Evolutionary conservation across 495 filamentous ascomycete species (phyloP).

Genomic region (Daldinia decipiens): DNA sequence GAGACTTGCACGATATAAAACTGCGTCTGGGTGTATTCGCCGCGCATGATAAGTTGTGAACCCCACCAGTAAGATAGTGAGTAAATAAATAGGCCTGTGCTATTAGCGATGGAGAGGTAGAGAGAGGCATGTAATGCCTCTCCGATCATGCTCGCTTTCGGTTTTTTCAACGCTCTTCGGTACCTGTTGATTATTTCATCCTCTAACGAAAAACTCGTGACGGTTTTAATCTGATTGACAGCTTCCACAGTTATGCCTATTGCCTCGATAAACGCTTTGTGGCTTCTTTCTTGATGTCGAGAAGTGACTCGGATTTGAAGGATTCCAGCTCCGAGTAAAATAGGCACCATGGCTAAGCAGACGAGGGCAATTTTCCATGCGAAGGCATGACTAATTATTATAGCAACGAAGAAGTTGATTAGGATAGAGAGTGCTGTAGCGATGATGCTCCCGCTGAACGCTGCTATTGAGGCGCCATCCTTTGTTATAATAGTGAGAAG

Average conservation of each 20-base stretch:
- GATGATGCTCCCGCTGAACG: constrained; percentile 51
- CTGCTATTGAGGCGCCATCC: constrained; percentile 61
- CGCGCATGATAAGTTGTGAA: constrained; percentile 61
- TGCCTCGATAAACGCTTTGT: constrained; percentile 64
- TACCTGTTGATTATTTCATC: constrained; percentile 58
- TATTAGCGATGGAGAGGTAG: constrained; percentile 58
- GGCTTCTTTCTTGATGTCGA: constrained; percentile 67
- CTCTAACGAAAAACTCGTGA: constrained; percentile 66
- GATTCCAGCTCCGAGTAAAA: constrained; percentile 61
- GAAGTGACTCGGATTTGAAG: constrained; percentile 62
- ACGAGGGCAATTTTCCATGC: constrained; percentile 72
- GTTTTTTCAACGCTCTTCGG: constrained; percentile 47
- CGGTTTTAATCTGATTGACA: constrained; percentile 65
- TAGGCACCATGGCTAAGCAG: constrained; percentile 61
- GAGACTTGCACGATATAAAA: constrained; percentile 73
- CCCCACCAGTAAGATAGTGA: constrained; percentile 74
- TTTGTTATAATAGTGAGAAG: constrained; percentile 62
- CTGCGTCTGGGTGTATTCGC: constrained; percentile 63
- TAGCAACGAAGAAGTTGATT: constrained; percentile 56
- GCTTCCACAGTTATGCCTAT: constrained; percentile 68
- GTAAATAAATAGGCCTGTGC: constrained; percentile 40
- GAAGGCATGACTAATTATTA: constrained; percentile 66
- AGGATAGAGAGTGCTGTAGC: constrained; percentile 57
- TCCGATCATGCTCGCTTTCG: constrained; percentile 50
- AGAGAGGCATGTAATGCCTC: constrained; percentile 54